Evolutionary conservation across 305 asterid genomes (phyloP).

Genomic region (Galium porrigens): DNA sequence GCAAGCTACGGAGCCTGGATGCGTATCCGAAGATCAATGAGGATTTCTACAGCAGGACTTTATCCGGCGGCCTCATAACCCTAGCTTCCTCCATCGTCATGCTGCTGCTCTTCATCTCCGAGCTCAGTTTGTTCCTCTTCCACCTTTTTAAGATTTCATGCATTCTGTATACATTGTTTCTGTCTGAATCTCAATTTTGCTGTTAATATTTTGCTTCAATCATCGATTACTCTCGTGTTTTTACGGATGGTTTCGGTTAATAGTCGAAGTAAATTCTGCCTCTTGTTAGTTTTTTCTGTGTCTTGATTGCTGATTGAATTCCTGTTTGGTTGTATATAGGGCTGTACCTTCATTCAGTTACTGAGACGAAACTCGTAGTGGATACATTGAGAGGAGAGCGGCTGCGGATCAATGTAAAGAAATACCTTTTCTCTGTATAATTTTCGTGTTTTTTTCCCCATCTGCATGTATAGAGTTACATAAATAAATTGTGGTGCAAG

Average conservation of each 20-base stretch:
- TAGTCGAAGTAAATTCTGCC: not conserved
- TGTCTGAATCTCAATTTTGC: not conserved
- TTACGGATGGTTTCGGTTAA: not conserved
- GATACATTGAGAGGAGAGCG: conserved; percentile 96
- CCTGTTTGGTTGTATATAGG: conserved; percentile 30
- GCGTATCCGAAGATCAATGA: conserved; percentile 89
- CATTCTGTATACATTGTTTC: not conserved
- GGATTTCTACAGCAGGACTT: conserved; percentile 89
- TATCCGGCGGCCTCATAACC: conserved; percentile 80
- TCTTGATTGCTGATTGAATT: not conserved
- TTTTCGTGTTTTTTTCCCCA: not conserved
- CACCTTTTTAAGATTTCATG: not conserved
- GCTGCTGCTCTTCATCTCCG: conserved; percentile 77
- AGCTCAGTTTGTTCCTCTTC: conserved; percentile 53
- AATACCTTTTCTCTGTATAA: conserved; percentile 6
- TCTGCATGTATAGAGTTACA: not conserved
- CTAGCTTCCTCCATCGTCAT: conserved; percentile 62
- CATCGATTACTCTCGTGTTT: not conserved
- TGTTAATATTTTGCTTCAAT: not conserved
- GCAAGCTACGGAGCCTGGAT: conserved; percentile 57
- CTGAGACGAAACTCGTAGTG: conserved; percentile 72
- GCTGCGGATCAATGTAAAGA: conserved; percentile 69
- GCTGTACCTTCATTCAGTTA: conserved; percentile 61
- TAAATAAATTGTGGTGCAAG: not conserved
- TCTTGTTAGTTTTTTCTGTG: not conserved